Percentiles rank a stretch among this genome's conserved stretches.
phyloP scores from a whole-genome alignment of 1,284 basidiomycete genomes.

The Irpex lacteus region DNA sequence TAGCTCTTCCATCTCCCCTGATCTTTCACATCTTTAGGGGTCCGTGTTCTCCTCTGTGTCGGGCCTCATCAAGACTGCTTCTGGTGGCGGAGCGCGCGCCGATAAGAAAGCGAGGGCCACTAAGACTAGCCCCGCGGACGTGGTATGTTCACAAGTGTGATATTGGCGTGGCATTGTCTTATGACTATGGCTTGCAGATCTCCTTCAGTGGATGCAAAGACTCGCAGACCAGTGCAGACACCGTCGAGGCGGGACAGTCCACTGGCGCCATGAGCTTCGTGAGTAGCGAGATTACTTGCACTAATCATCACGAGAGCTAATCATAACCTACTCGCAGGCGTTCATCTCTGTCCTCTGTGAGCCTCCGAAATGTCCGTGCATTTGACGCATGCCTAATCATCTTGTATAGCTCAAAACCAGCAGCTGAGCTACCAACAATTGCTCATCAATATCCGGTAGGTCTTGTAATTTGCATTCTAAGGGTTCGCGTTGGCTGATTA shows the following conservation, averaged over 20 bases:
- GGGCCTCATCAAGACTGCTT: slow-evolving; percentile 39
- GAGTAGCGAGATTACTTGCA: slow-evolving; percentile 22
- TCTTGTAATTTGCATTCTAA: background rate
- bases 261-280: slow-evolving; percentile 88
- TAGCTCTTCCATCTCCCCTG: background rate
- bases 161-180: slow-evolving; percentile 19
- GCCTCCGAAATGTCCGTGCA: slow-evolving; percentile 16
- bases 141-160: slow-evolving; percentile 42
- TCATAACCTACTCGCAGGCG: slow-evolving; percentile 44
- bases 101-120: slow-evolving; percentile 63
- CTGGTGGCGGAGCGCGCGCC: slow-evolving; percentile 50
- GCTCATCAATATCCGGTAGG: slow-evolving; percentile 64
- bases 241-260: slow-evolving; percentile 77
- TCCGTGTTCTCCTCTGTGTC: slow-evolving; percentile 59
- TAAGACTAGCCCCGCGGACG: slow-evolving; percentile 77
- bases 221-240: slow-evolving; percentile 89
- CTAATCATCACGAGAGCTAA: background rate
- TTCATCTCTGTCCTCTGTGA: slow-evolving; percentile 66
- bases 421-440: slow-evolving; percentile 83
- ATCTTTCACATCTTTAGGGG: slow-evolving; percentile 26
- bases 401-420: slow-evolving; percentile 49
- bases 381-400: background rate
- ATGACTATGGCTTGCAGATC: slow-evolving; percentile 39
- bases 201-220: slow-evolving; percentile 93
- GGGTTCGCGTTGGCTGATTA: background rate